Percentiles rank a stretch among this genome's conserved stretches.
phyloP scores from a whole-genome alignment of 2,329 filamentous ascomycete species.

The Diaporthe citriasiana region DNA sequence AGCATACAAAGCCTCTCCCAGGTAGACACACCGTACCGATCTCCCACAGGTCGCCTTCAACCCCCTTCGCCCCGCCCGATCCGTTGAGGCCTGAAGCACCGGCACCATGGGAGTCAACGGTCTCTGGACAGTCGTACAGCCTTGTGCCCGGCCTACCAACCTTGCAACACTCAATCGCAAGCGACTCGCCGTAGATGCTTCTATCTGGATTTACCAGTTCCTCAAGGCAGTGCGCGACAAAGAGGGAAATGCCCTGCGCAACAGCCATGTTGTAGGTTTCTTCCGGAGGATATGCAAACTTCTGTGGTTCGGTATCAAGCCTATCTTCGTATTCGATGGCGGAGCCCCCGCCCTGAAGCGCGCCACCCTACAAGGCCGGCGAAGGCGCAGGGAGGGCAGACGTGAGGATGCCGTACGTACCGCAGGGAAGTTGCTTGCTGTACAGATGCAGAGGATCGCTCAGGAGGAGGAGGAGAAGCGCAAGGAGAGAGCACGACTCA shows the following conservation, averaged over 20 bases:
- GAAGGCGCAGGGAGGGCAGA: constrained; percentile 85
- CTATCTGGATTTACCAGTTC: constrained; percentile 99
- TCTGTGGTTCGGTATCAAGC: constrained; percentile 94
- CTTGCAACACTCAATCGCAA: constrained; percentile 97
- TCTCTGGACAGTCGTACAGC: constrained; percentile 96
- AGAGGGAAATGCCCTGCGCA: constrained; percentile 95
- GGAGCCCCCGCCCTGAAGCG: constrained; percentile 92
- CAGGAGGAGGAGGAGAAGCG: constrained; percentile 85
- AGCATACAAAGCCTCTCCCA: not conserved
- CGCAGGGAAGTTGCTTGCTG: constrained; percentile 89
- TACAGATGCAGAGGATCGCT: constrained; percentile 92
- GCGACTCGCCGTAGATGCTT: constrained; percentile 95
- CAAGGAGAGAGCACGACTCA: constrained; percentile 70
- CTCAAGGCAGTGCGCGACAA: constrained; percentile 99
- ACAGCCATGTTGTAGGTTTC: constrained; percentile 97
- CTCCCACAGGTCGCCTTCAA: not conserved
- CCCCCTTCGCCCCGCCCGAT: constrained; percentile 20
- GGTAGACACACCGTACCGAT: not conserved
- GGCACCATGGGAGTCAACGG: constrained; percentile 92
- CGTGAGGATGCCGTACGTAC: constrained; percentile 94
- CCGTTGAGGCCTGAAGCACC: constrained; percentile 33
- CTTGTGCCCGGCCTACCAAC: constrained; percentile 94
- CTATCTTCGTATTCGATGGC: constrained; percentile 98
- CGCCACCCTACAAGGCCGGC: constrained; percentile 86
- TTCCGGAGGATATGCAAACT: constrained; percentile 98